Base-by-base conservation (phyloP, 2,329 filamentous ascomycete species). In the Trichophyton equinum region DNA sequence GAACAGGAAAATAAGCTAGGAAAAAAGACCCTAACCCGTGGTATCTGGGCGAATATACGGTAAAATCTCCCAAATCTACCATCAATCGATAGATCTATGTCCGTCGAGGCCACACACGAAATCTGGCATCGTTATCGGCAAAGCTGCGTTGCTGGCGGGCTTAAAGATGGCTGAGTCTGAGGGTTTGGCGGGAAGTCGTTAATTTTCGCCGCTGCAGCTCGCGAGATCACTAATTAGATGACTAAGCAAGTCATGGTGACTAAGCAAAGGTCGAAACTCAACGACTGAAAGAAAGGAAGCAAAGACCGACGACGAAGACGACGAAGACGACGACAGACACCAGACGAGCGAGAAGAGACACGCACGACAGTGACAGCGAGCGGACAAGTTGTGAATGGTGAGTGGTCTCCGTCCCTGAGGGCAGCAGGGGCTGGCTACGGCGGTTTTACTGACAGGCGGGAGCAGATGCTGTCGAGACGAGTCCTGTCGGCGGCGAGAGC, bases 101-200 rank as follows among this genome's bases (percentile, higher is more conserved):
- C 66, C 68, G 65, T 67, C 60, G 57, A 71, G 61, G 64, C 64
- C 65, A 68, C 72, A 72, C 68, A 65, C 63, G 64, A 71, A 73
- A 70, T 76, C 74, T 77, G 73, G 74, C 72, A 74, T 74, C 69
- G 69, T 73, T 75, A 76, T 75, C 71, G 72, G 72, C 68, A 66
- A 66, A 66, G 67, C 68, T 71, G 73, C 70, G 73, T 70, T 67
- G 68, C 68, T 75, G 75, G 65, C 61, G 65, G 69, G 65, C 61
- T 9, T 59, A 69, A 74, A 72, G 71, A 69, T 59, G 65, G 60
- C 64, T 62, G n/a, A 53, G 58, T 61, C 67, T 67, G 67, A 63
- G 65, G 64, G 65, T 70, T 68, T 57, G 73, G 63, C 68, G 69
- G 73, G 70, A 38, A 70, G 69, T 68, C 67, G 69, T 74, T 69